Conservation (phyloP, 2,329 filamentous ascomycete genomes). For the Pseudocercospora crystallina region DNA sequence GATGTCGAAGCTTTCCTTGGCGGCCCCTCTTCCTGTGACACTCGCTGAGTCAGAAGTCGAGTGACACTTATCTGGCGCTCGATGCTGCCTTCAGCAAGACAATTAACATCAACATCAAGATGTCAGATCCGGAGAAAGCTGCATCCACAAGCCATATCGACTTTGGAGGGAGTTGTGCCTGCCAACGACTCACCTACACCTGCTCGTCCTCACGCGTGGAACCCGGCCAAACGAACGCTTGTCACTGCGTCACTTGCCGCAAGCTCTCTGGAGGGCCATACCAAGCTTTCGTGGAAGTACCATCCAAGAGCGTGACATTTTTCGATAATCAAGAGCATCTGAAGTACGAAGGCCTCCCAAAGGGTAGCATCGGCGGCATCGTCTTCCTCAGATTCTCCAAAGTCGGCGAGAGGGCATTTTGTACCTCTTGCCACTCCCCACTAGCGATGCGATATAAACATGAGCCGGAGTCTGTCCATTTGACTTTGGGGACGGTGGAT, state of each 20-base stretch:
- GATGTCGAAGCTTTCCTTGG: too few relatives aligned
- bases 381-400: conserved; percentile 17
- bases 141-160: neutral
- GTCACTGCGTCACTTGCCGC: conserved; percentile 27
- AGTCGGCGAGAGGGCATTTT: conserved; percentile 23
- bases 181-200: conserved; percentile 26
- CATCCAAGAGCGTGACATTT: conserved; percentile 14
- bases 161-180: conserved; percentile 28
- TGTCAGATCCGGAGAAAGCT: conserved; percentile 9
- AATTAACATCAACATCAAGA: neutral
- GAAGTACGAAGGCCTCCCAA: conserved; percentile 24
- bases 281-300: conserved; percentile 23
- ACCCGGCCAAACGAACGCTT: conserved; percentile 7
- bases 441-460: conserved; percentile 27
- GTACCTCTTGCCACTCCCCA: conserved; percentile 20
- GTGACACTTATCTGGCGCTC: too few relatives aligned
- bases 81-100: too few relatives aligned
- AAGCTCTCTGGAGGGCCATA: conserved; percentile 26
- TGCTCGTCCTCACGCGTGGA: conserved; percentile 14
- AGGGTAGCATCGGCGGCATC: conserved; percentile 19
- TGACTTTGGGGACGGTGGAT: conserved; percentile 22
- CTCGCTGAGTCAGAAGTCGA: too few relatives aligned
- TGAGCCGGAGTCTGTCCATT: conserved; percentile 8
- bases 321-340: conserved; percentile 21
- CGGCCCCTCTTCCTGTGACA: too few relatives aligned